These are phyloP conservation scores for Curvularia verruculosa DNA, from an alignment of 2,329 filamentous ascomycete genomes.

Conservation along the genomic window DNA sequence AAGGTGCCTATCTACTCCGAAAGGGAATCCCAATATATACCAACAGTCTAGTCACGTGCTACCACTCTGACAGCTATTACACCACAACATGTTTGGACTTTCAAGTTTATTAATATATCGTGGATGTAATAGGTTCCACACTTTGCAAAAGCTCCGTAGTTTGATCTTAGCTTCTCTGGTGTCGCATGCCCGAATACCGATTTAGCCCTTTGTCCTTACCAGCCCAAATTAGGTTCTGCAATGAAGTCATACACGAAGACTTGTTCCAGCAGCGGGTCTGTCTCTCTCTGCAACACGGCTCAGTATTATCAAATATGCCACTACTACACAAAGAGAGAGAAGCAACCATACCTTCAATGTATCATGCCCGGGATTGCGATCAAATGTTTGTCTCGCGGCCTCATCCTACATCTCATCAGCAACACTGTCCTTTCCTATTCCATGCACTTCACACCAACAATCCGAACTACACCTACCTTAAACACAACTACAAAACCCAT, in stretches of 20 bases:
- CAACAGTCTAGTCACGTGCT: no score
- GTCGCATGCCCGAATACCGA: no score
- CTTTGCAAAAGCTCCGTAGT: no score
- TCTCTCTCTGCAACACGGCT: conserved; percentile 25
- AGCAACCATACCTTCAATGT: conserved; percentile 30
- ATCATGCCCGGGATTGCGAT: conserved; percentile 32
- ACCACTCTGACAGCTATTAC: no score
- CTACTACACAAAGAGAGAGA: background rate
- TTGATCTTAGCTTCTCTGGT: no score
- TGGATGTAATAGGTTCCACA: no score
- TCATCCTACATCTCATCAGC: conserved; percentile 21
- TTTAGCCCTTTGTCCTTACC: conserved; percentile 23
- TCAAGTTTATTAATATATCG: no score
- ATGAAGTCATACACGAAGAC: conserved; percentile 41
- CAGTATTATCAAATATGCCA: background rate
- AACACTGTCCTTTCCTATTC: no score
- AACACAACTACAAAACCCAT: conserved; percentile 35
- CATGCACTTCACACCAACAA: no score
- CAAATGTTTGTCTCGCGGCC: conserved; percentile 29
- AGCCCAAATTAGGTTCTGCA: conserved; percentile 32
- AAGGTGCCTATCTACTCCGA: no score
- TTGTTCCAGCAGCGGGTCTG: conserved; percentile 32
- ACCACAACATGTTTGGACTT: no score
- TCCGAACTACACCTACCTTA: conserved; percentile 24
- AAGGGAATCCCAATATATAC: no score